These are phyloP conservation scores for Herpotrichia juniperi DNA, from an alignment of 2,329 filamentous ascomycete genomes.

Conservation along the genomic window DNA sequence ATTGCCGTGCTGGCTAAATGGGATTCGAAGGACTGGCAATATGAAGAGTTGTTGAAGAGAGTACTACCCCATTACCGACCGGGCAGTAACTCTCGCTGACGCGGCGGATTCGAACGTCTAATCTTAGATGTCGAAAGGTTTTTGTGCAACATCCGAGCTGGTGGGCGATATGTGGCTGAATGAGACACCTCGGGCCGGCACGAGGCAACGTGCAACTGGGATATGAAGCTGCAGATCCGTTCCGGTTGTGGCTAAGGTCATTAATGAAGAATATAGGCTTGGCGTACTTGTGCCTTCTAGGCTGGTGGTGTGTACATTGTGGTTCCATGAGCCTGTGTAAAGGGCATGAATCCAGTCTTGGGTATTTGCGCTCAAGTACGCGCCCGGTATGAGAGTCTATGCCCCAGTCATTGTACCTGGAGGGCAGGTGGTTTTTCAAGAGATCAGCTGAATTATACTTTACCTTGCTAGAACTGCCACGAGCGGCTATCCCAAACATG, in stretches of 20 bases:
- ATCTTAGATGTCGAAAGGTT: neutral
- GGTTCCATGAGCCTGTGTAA: too few species aligned
- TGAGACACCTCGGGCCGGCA: conserved; percentile 14
- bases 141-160: neutral
- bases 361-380: neutral
- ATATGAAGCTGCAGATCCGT: conserved; percentile 5
- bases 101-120: neutral
- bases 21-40: neutral
- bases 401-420: too few species aligned
- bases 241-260: conserved; percentile 12
- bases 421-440: too few species aligned
- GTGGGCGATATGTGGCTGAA: conserved; percentile 10
- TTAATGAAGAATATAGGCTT: conserved; percentile 4
- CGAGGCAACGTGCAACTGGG: conserved; percentile 17
- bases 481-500: too few species aligned
- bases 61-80: neutral
- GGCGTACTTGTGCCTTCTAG: neutral
- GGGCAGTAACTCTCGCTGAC: neutral
- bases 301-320: too few species aligned
- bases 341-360: too few species aligned
- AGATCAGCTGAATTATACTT: too few species aligned
- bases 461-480: too few species aligned
- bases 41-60: neutral
- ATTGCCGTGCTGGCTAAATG: conserved; percentile 7
- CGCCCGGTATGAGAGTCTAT: neutral